Evolutionary conservation across 305 asterid genomes (phyloP).

Genomic region (Euphrasia arctica): DNA sequence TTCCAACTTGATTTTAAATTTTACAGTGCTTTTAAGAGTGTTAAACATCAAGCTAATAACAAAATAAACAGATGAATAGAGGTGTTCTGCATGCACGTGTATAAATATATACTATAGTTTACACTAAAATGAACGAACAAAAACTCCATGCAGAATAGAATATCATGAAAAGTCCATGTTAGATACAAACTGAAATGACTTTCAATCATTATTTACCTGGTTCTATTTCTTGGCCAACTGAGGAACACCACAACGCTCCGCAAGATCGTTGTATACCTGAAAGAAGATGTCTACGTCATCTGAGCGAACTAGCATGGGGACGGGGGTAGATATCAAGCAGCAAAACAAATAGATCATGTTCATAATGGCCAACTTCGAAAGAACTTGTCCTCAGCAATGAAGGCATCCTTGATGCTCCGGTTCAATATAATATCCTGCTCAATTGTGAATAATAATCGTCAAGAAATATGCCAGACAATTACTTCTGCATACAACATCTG

Average conservation of each 20-base stretch:
- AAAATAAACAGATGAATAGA: constrained; percentile 4
- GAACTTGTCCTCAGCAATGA: constrained; percentile 88
- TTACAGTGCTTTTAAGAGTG: constrained; percentile 14
- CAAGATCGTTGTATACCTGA: constrained; percentile 84
- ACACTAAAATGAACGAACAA: constrained; percentile 6
- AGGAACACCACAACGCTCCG: constrained; percentile 92
- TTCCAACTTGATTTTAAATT: constrained; percentile 5
- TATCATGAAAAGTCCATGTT: neutral
- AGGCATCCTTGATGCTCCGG: constrained; percentile 92
- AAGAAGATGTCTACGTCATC: constrained; percentile 21
- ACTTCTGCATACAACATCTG: neutral
- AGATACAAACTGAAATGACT: neutral
- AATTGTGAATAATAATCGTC: constrained; percentile 24
- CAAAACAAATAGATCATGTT: constrained; percentile 23
- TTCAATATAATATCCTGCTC: constrained; percentile 75
- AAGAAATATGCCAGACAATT: constrained; percentile 5
- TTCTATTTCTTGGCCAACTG: constrained; percentile 98
- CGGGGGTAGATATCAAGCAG: constrained; percentile 21
- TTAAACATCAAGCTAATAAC: constrained; percentile 1
- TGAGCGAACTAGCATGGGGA: constrained; percentile 18
- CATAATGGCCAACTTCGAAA: constrained; percentile 89
- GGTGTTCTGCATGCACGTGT: constrained; percentile 14
- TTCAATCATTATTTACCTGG: constrained; percentile 50
- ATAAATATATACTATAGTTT: neutral
- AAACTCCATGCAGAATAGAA: neutral